Base-by-base conservation (phyloP, 805 yeast genomes). In the Starmerella riodocensis region DNA sequence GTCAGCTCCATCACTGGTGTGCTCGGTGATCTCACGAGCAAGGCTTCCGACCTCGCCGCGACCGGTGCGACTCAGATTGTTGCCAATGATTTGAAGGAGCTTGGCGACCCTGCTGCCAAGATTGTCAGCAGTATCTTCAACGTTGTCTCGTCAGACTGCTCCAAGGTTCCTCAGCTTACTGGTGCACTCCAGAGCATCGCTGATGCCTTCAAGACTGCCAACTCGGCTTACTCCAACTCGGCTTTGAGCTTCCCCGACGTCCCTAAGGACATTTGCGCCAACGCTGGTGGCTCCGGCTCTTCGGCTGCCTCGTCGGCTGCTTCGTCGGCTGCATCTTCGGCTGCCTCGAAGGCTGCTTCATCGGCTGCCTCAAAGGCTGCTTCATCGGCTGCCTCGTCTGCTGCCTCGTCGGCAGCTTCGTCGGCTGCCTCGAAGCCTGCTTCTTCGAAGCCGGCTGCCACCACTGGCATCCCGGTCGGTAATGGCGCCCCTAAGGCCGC, bases 51-150 rank as follows among this genome's bases (percentile, higher is more conserved):
- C 45, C 49, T 56, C 39, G 24, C 16, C 32, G 22, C 45, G 16
- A 52, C 45, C 19, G 53, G 53, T 14, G 53, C 53, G 29, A 33
- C 29, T 29, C 2, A 40, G 17, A 50, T 53, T 37, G 57, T 54
- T 36, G 16, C 33, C 21, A 37, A 43, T 17, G 57, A 54, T 41
- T 37, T 55, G 37, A 33, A 37, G 42, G 26, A 39, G 26, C 42
- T 53, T 21, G 40, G 36, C 19, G 42, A 37, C 29, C 49, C 51
- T 32, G 41, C 57, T 29, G 46, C 32, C 29, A 43, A 33, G 34
- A 42, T 54, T 29, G 53, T 43, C 28, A 30, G 34, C 29, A 20
- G 19, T 26, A 45, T 50, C 33, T 32, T 43, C 30, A 40, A 45
- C 23, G 51, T 50, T 26, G 44, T 40, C 25, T 27, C 25, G 18